A percentile compares a stretch with the other conserved stretches of the same genome.
phyloP scores from a whole-genome alignment of 345 rosid species.

The Cardamine chenopodiifolia region DNA sequence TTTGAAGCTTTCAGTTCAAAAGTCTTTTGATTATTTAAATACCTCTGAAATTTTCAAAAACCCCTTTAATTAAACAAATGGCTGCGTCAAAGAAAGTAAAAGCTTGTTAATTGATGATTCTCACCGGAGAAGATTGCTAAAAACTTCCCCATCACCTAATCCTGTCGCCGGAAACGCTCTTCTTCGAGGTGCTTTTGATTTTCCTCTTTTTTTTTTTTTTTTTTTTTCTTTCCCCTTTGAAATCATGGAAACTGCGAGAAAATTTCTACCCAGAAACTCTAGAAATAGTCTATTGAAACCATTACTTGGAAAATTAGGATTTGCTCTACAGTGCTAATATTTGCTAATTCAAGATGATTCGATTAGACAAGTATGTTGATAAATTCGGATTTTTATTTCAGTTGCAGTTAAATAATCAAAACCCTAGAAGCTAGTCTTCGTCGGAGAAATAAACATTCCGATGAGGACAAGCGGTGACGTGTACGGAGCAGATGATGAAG shows the following conservation, averaged over 20 bases:
- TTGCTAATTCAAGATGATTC: not conserved
- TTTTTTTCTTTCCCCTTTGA: not conserved
- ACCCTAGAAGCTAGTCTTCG: conserved; percentile 11
- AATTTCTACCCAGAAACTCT: not conserved
- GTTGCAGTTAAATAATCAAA: conserved; percentile 10
- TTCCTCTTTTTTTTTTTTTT: not conserved
- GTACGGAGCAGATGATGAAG: conserved; percentile 9
- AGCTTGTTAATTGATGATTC: conserved; percentile 2
- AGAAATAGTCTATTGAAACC: not conserved
- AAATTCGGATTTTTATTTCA: not conserved
- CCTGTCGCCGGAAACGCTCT: conserved; percentile 3
- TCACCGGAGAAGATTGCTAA: conserved; percentile 6
- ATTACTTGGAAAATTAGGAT: not conserved
- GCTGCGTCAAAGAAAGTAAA: conserved; percentile 27
- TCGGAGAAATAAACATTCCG: conserved; percentile 10
- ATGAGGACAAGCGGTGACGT: conserved; percentile 42
- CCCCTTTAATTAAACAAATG: not conserved
- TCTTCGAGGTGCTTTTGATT: conserved; percentile 38
- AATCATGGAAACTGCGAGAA: conserved; percentile 3
- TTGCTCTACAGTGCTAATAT: not conserved
- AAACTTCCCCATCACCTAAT: not conserved
- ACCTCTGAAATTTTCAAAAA: conserved; percentile 34
- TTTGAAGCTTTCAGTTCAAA: conserved; percentile 3
- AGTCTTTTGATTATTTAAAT: conserved; percentile 18
- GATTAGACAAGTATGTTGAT: not conserved